A percentile compares a stretch with the other conserved stretches of the same genome.
phyloP scores from a whole-genome alignment of 1,139 yeast species.

The Saccharomyces uvarum region DNA sequence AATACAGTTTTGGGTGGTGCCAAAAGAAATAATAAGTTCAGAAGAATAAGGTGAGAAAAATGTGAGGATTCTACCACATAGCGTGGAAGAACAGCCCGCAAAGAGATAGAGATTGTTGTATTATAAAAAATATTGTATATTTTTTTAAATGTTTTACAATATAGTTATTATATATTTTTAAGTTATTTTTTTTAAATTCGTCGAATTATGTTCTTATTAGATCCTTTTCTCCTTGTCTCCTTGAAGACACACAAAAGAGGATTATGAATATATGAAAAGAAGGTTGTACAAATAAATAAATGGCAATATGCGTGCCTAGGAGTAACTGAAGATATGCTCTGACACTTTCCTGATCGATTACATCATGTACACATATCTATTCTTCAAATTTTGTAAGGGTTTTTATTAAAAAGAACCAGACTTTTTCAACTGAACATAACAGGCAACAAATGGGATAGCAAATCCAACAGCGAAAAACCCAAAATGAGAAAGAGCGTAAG shows the following conservation, averaged over 20 bases:
- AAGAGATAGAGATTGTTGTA: not conserved
- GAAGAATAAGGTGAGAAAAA: slow-evolving; percentile 7
- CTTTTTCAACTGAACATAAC: slow-evolving; percentile 67
- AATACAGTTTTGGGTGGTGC: not conserved
- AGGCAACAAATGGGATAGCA: slow-evolving; percentile 60
- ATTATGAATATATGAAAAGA: not conserved
- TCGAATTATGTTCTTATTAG: not conserved
- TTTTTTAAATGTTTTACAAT: not conserved
- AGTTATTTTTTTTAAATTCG: not conserved
- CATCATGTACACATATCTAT: not conserved
- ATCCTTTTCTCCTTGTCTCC: not conserved
- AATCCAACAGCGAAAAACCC: slow-evolving; percentile 62
- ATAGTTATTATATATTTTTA: not conserved
- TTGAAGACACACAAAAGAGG: not conserved
- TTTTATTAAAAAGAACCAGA: slow-evolving; percentile 47
- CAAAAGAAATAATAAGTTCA: slow-evolving; percentile 6
- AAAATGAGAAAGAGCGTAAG: slow-evolving; percentile 75
- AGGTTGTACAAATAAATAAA: not conserved
- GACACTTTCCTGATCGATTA: not conserved
- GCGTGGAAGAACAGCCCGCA: not conserved
- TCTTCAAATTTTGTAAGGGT: not conserved
- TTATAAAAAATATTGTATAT: not conserved
- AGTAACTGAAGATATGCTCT: not conserved
- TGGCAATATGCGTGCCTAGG: not conserved
- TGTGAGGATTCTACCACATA: not conserved